phyloP scores from a whole-genome alignment of 768 basidiomycete species.

The Sutorius australiensis region DNA sequence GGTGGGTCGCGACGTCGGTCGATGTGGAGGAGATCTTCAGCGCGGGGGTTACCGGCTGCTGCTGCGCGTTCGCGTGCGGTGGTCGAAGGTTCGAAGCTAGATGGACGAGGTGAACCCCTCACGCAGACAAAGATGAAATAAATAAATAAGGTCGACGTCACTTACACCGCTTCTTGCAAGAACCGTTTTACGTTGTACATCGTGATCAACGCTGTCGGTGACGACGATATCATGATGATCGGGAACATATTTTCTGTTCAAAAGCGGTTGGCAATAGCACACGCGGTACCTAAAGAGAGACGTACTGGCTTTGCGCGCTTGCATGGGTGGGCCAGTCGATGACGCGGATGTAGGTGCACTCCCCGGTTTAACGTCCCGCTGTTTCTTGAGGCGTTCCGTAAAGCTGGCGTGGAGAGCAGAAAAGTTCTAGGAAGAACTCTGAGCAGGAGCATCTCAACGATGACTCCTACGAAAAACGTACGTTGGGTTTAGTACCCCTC shows the following conservation, averaged over 20 bases:
- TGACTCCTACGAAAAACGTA: slow-evolving; percentile 34
- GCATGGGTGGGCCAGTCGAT: slow-evolving; percentile 37
- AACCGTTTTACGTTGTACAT: slow-evolving; percentile 98
- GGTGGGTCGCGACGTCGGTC: slow-evolving; percentile 70
- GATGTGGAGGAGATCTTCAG: slow-evolving; percentile 85
- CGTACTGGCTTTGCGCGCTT: slow-evolving; percentile 69
- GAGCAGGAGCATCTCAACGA: not conserved
- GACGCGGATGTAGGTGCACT: slow-evolving; percentile 39
- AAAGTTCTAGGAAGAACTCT: slow-evolving; percentile 67
- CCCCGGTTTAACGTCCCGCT: slow-evolving; percentile 62
- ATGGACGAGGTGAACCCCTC: not conserved
- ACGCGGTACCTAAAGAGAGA: not conserved
- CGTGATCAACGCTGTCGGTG: slow-evolving; percentile 87
- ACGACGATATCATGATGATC: slow-evolving; percentile 96
- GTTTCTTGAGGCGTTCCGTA: slow-evolving; percentile 73
- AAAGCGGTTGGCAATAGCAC: not conserved
- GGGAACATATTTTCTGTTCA: slow-evolving; percentile 70
- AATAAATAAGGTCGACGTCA: not conserved
- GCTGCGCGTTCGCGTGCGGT: slow-evolving; percentile 67
- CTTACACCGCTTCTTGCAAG: slow-evolving; percentile 82
- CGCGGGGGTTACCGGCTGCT: slow-evolving; percentile 65
- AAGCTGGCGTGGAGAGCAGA: slow-evolving; percentile 60
- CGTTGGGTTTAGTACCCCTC: slow-evolving; percentile 79
- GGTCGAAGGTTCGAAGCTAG: slow-evolving; percentile 71
- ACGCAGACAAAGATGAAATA: not conserved